A percentile compares a stretch with the other conserved stretches of the same genome.
Conservation (phyloP, 2,329 filamentous ascomycete species). For the Colletotrichum sp. region DNA sequence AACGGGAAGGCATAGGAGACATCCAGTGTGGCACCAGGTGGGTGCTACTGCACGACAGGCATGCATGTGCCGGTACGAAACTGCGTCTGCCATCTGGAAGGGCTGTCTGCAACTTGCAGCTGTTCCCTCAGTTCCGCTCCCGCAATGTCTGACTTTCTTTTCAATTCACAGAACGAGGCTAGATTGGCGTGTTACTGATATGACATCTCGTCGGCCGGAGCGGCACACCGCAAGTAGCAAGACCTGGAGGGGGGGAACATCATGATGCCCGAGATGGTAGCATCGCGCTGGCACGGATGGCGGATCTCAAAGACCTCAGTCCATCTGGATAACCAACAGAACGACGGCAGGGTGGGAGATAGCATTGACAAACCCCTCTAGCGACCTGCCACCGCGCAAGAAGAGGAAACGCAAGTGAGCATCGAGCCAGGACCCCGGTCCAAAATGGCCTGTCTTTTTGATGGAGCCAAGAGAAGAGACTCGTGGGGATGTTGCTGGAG, state of each 20-base stretch:
- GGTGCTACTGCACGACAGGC: conserved; percentile 1
- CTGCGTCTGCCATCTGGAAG: background rate
- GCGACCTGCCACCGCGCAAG: background rate
- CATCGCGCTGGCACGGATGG: background rate
- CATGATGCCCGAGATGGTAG: background rate
- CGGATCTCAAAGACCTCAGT: background rate
- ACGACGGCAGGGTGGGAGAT: background rate
- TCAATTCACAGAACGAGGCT: background rate
- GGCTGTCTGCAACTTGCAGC: background rate
- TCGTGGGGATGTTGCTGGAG: background rate
- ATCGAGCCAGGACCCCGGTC: conserved; percentile 2
- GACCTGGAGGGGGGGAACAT: background rate
- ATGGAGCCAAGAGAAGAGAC: conserved; percentile 11
- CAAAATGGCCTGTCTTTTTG: conserved; percentile 17
- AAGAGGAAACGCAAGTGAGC: conserved; percentile 2
- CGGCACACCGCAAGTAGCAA: background rate
- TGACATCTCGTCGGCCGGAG: background rate
- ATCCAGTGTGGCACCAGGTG: background rate
- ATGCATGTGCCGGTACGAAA: background rate
- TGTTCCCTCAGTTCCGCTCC: background rate
- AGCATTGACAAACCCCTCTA: conserved; percentile 1
- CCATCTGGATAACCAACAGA: background rate
- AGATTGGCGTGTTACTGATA: background rate
- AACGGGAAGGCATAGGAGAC: background rate
- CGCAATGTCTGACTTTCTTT: background rate